Percentiles rank a stretch among this genome's conserved stretches.
phyloP scores from a whole-genome alignment of 192 early-diverging fungal genomes.

The Gonapodya prolifera region DNA sequence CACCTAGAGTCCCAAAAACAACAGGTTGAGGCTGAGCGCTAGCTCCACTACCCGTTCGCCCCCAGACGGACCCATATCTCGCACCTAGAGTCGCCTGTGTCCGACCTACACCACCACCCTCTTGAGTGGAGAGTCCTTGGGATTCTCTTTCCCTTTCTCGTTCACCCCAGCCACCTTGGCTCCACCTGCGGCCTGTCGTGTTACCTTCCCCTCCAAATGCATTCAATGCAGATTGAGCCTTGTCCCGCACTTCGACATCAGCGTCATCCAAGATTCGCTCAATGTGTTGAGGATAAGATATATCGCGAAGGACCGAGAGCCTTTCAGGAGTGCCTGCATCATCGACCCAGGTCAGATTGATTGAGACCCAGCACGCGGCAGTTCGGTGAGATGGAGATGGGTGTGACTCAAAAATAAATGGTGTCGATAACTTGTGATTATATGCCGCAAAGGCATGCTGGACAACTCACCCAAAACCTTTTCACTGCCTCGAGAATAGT shows the following conservation, averaged over 20 bases:
- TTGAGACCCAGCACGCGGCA: constrained; percentile 56
- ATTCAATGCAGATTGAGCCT: not conserved
- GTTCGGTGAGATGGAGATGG: constrained; percentile 40
- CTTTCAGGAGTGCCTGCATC: constrained; percentile 16
- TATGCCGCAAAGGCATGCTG: not conserved
- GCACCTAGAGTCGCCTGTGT: not conserved
- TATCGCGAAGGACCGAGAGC: not conserved
- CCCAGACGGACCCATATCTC: not conserved
- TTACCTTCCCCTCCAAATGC: not conserved
- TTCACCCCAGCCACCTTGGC: not conserved
- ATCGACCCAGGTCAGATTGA: constrained; percentile 61
- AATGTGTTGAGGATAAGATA: not conserved
- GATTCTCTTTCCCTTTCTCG: not conserved
- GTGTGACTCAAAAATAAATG: constrained; percentile 20
- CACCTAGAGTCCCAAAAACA: not conserved
- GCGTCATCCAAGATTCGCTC: not conserved
- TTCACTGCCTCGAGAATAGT: constrained; percentile 32
- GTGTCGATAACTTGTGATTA: not conserved
- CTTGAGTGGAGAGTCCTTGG: not conserved
- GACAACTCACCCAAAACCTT: constrained; percentile 11
- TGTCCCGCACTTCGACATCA: not conserved
- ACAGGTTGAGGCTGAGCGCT: not conserved
- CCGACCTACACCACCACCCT: not conserved
- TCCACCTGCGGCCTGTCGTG: not conserved
- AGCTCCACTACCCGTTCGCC: not conserved